These are phyloP conservation scores for Lentinula novae-zelandiae DNA, from an alignment of 1,284 basidiomycete species.

Conservation along the genomic window DNA sequence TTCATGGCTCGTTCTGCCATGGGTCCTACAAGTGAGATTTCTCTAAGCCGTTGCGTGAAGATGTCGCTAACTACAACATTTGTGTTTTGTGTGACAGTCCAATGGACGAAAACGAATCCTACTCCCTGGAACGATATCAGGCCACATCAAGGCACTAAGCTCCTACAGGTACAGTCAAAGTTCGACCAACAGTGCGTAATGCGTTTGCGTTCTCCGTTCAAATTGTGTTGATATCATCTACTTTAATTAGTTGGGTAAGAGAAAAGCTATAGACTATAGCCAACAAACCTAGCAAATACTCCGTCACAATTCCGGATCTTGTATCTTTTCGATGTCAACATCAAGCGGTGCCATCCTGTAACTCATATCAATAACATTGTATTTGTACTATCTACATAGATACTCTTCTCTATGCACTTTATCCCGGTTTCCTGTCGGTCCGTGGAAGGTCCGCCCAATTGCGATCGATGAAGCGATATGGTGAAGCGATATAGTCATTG, in stretches of 20 bases:
- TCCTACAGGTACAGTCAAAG: slow-evolving; percentile 64
- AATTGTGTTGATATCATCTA: slow-evolving; percentile 8
- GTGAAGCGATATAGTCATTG: slow-evolving; percentile 9
- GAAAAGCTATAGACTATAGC: slow-evolving; percentile 51
- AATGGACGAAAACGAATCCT: slow-evolving; percentile 79
- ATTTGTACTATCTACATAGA: background rate
- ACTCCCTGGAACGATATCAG: slow-evolving; percentile 78
- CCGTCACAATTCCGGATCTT: no score
- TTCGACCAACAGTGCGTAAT: slow-evolving; percentile 64
- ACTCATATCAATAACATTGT: background rate
- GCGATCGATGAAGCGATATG: slow-evolving; percentile 16
- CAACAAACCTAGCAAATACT: no score
- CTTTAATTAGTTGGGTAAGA: slow-evolving; percentile 57
- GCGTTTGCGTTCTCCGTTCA: background rate
- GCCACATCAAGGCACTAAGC: slow-evolving; percentile 67
- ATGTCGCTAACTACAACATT: slow-evolving; percentile 6
- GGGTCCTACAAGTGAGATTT: slow-evolving; percentile 59
- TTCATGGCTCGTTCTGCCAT: slow-evolving; percentile 68
- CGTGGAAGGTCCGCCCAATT: background rate
- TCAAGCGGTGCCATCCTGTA: background rate
- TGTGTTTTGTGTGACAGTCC: slow-evolving; percentile 41
- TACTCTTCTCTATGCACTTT: background rate
- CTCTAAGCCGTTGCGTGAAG: background rate
- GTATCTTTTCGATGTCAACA: no score
- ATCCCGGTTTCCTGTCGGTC: background rate